Base-by-base conservation (phyloP, 2,329 filamentous ascomycete species). In the Huntiella decipiens region DNA sequence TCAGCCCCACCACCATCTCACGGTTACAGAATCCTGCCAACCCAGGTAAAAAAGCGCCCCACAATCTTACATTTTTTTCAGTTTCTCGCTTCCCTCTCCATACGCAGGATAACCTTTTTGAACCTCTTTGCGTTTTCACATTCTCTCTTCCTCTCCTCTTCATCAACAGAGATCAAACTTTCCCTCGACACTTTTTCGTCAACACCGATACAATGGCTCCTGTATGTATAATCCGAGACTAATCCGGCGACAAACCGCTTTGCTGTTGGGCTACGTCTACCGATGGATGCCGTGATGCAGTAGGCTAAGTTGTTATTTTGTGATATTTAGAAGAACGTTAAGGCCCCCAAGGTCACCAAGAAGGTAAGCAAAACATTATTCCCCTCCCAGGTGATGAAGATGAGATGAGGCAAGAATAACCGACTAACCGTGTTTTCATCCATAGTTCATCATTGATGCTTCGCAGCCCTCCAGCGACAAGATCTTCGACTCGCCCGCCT, bases 401-500 rank as follows among this genome's bases (percentile, higher is more conserved):
- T 10, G 10, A 19, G 22, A 28, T 10, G 22, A 28, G 2, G 8
- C 22, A 28, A 10, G 22, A 28, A 28, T 45, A 34, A 45, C 28
- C 2, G n/a, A 16, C 35, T 45, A 41, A 19, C 28, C 19, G n/a
- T 49, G 16, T 28, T 28, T 28, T 28, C 22, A 28, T 11, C 5
- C 28, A 46, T 57, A 92, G 88, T 98, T 85, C 80, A 80, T 93
- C 74, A 96, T 98, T 83, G 93, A 98, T 74, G 88, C 87, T 67
- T 87, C 84, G 61, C 88, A 96, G 73, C 91, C 91, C 61, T 87
- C 87, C 58, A 83, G 78, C 73, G 91, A 98, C 78, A 96, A 96
- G 81, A 98, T 98, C 78, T 96, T 98, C 79, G 91, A 98, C 68
- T 79, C 94, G 66, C 79, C 83, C 60, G 87, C 87, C 58, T 98